Percentiles rank a stretch among this genome's conserved stretches.
Conservation (phyloP, 2,329 filamentous ascomycete species). For the Exophiala mesophila region DNA sequence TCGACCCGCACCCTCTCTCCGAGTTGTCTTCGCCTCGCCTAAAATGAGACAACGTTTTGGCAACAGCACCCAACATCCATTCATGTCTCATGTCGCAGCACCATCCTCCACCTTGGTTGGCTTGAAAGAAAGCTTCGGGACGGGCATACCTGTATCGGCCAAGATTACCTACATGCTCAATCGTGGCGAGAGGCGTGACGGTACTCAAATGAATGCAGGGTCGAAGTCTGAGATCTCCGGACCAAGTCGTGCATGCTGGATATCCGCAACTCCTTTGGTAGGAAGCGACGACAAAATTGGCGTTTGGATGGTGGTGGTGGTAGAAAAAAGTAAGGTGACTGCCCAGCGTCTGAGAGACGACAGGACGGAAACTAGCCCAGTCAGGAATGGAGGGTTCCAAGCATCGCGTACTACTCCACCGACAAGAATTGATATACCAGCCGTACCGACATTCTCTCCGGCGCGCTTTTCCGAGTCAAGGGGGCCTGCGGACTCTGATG, state of each 20-base stretch:
- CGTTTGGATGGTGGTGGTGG: constrained; percentile 46
- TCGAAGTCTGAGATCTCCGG: constrained; percentile 17
- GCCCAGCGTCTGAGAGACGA: neutral
- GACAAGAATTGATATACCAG: constrained; percentile 2
- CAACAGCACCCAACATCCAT: constrained; percentile 35
- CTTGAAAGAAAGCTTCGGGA: constrained; percentile 36
- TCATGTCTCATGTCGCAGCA: constrained; percentile 42
- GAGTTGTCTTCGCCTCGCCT: constrained; percentile 33
- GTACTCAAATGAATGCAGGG: constrained; percentile 14
- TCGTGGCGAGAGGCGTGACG: constrained; percentile 15
- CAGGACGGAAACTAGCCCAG: neutral
- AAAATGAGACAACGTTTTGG: constrained; percentile 27
- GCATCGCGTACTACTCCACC: neutral
- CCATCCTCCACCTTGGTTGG: constrained; percentile 34
- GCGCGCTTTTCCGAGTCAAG: neutral
- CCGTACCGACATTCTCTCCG: too few species aligned
- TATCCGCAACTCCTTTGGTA: constrained; percentile 42
- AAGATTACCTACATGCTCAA: constrained; percentile 38
- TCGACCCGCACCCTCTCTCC: constrained; percentile 28
- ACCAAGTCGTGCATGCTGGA: constrained; percentile 32
- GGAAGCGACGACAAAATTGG: constrained; percentile 40
- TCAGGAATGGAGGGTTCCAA: neutral
- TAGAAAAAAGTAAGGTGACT: constrained; percentile 31
- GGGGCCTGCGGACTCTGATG: neutral
- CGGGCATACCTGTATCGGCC: constrained; percentile 39